A percentile compares a stretch with the other conserved stretches of the same genome.
Conservation (phyloP, 495 filamentous ascomycete genomes). For the Geopyxis carbonaria region DNA sequence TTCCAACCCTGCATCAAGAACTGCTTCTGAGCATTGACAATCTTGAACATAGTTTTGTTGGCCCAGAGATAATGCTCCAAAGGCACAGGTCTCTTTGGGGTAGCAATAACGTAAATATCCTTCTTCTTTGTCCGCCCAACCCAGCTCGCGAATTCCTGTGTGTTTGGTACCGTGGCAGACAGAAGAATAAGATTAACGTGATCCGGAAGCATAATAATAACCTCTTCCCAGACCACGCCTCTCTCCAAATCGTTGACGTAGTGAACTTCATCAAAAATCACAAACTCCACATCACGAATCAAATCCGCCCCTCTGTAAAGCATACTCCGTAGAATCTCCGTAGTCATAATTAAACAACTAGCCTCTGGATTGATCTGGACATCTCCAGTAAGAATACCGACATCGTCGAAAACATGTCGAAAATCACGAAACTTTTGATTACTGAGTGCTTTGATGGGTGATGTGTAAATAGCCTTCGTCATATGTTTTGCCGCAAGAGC, state of each 20-base stretch:
- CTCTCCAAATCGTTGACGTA: conserved; percentile 97
- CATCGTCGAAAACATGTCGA: conserved; percentile 71
- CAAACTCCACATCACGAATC: conserved; percentile 93
- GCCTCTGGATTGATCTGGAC: conserved; percentile 97
- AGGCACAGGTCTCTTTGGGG: conserved; percentile 83
- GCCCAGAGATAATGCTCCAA: conserved; percentile 95
- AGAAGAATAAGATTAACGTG: conserved; percentile 90
- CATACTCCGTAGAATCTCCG: conserved; percentile 96
- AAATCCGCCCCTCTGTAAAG: conserved; percentile 91
- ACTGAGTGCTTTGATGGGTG: conserved; percentile 93
- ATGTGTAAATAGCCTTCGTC: conserved; percentile 98
- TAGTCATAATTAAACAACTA: conserved; percentile 98
- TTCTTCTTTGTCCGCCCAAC: conserved; percentile 96
- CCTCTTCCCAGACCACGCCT: conserved; percentile 97
- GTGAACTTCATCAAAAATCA: conserved; percentile 97
- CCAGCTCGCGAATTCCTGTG: conserved; percentile 95
- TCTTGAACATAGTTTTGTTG: conserved; percentile 77
- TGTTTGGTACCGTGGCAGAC: conserved; percentile 94
- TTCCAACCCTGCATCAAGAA: conserved; percentile 75
- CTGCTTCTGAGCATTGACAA: conserved; percentile 78
- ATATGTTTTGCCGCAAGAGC: conserved; percentile 89
- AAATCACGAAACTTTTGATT: conserved; percentile 99
- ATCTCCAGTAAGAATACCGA: conserved; percentile 91
- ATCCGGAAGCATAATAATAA: conserved; percentile 97
- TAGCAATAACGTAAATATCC: conserved; percentile 97